Conservation (phyloP, 2,329 filamentous ascomycete species). For the Diaporthe australafricana region DNA sequence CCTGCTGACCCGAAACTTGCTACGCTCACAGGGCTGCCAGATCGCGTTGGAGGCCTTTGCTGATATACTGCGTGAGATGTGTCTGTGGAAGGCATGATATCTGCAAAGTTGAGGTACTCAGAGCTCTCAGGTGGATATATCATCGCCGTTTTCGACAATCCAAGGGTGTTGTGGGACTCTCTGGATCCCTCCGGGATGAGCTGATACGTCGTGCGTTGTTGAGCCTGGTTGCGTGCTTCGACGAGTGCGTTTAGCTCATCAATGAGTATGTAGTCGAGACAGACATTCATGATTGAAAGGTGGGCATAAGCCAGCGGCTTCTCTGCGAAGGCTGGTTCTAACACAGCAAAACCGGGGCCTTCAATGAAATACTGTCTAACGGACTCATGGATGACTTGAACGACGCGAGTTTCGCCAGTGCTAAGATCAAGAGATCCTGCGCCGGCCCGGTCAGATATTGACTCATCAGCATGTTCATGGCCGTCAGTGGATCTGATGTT, state of each 20-base stretch:
- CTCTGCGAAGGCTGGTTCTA: not conserved
- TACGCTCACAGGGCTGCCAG: not conserved
- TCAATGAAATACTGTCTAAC: not conserved
- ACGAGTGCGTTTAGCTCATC: not conserved
- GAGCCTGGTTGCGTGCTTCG: not conserved
- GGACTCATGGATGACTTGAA: not conserved
- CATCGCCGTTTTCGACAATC: no score
- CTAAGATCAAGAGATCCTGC: slow-evolving; percentile 2
- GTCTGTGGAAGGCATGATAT: no score
- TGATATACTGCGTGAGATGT: no score
- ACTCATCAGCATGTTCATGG: not conserved
- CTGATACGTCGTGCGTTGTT: not conserved
- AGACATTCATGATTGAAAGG: not conserved
- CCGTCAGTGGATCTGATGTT: not conserved
- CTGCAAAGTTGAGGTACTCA: no score
- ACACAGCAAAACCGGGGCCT: not conserved
- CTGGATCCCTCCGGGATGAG: no score
- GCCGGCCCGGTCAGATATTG: not conserved
- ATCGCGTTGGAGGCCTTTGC: no score
- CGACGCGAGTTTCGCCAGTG: not conserved
- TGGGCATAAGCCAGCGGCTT: not conserved
- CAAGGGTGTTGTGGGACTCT: no score
- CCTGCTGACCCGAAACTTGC: not conserved
- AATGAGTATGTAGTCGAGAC: not conserved
- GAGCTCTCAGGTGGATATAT: no score